A percentile compares a stretch with the other conserved stretches of the same genome.
Evolutionary conservation across 805 yeast genomes (phyloP).

Genomic region (Cyberlindnera xishuangbannaensis): DNA sequence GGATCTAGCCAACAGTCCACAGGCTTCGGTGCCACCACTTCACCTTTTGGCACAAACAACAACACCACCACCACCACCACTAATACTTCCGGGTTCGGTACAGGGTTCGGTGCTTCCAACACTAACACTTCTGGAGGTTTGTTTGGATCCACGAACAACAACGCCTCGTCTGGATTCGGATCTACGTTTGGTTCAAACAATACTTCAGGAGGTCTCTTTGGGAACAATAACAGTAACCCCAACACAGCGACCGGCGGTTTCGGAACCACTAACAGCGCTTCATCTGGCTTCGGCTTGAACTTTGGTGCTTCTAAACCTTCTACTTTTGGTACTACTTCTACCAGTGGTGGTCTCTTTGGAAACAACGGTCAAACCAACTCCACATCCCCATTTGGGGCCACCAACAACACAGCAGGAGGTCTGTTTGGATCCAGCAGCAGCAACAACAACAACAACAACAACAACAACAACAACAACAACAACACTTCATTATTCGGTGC

Average conservation of each 20-base stretch:
- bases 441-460: constrained; percentile 4
- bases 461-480: constrained; percentile 5
- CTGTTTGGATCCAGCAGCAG: constrained; percentile 17
- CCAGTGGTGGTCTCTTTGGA: constrained; percentile 35
- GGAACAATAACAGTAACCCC: constrained; percentile 5
- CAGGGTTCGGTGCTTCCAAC: constrained; percentile 25
- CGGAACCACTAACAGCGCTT: constrained; percentile 1
- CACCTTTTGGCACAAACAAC: constrained; percentile 29
- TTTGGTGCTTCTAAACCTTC: constrained; percentile 27
- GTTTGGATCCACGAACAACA: constrained; percentile 31
- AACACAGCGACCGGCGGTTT: not conserved
- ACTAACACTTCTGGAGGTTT: constrained; percentile 27
- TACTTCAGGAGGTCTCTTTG: constrained; percentile 23
- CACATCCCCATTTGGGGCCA: constrained; percentile 20
- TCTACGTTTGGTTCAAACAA: constrained; percentile 33
- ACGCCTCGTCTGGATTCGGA: constrained; percentile 12
- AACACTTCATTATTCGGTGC: not conserved
- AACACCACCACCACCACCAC: constrained; percentile 24
- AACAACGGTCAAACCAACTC: constrained; percentile 7
- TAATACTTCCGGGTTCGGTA: no score
- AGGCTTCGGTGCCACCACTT: constrained; percentile 9
- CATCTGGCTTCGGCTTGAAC: constrained; percentile 24
- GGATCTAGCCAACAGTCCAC: constrained; percentile 37
- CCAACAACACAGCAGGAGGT: constrained; percentile 13
- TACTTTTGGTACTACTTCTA: constrained; percentile 32